Percentiles rank a stretch among this genome's conserved stretches.
Evolutionary conservation across 768 basidiomycete species (phyloP).

Genomic region (Psilocybe subaeruginosa): DNA sequence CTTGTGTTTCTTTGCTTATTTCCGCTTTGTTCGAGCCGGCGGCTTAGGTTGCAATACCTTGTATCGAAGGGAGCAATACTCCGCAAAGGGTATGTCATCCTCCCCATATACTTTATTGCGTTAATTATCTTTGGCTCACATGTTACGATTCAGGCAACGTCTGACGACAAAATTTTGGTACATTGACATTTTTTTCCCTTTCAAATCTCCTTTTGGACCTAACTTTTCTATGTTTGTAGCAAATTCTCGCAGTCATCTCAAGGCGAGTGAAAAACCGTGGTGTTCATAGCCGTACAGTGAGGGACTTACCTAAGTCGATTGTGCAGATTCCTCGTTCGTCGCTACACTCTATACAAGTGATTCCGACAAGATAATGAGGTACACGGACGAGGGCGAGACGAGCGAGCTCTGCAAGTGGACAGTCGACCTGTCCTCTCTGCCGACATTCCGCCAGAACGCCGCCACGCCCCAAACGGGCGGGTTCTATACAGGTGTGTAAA

Average conservation of each 20-base stretch:
- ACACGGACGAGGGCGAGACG: slow-evolving; percentile 84
- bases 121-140: slow-evolving; percentile 19
- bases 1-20: slow-evolving; percentile 11
- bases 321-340: slow-evolving; percentile 73
- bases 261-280: slow-evolving; percentile 24
- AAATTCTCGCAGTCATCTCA: slow-evolving; percentile 75
- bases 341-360: slow-evolving; percentile 84
- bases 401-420: slow-evolving; percentile 85
- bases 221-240: slow-evolving; percentile 35
- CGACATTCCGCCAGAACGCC: slow-evolving; percentile 77
- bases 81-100: slow-evolving; percentile 70
- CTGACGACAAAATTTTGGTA: slow-evolving; percentile 85
- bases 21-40: slow-evolving; percentile 27
- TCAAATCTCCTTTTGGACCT: slow-evolving; percentile 11
- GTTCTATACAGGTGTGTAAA: slow-evolving; percentile 73
- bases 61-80: slow-evolving; percentile 87
- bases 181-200: slow-evolving; percentile 24
- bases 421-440: slow-evolving; percentile 77
- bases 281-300: neutral
- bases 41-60: slow-evolving; percentile 77
- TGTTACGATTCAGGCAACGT: slow-evolving; percentile 59
- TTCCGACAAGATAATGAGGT: slow-evolving; percentile 75
- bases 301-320: slow-evolving; percentile 8
- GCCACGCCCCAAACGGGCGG: slow-evolving; percentile 56
- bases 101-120: slow-evolving; percentile 7